phyloP scores from a whole-genome alignment of 768 basidiomycete genomes.

The Antrodiella citrinella region DNA sequence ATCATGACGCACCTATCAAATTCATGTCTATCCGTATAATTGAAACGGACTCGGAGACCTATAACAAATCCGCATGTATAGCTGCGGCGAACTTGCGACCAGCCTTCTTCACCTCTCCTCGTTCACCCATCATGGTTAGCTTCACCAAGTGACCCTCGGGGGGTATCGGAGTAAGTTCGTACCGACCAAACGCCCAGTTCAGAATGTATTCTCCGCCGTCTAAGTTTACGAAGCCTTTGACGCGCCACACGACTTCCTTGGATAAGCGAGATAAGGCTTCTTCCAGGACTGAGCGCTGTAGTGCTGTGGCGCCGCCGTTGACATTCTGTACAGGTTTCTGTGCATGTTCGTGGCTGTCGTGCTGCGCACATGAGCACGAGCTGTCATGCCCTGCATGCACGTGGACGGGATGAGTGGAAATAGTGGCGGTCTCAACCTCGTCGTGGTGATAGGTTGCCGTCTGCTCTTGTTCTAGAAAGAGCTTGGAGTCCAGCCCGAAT shows the following conservation, averaged over 20 bases:
- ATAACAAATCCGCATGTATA: constrained; percentile 26
- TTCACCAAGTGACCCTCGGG: constrained; percentile 36
- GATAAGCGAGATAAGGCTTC: constrained; percentile 44
- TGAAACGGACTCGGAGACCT: no score
- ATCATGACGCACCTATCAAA: no score
- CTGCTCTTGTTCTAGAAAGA: constrained; percentile 36
- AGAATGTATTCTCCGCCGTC: constrained; percentile 43
- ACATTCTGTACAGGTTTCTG: background rate
- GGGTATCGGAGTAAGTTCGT: constrained; percentile 45
- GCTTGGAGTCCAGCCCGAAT: constrained; percentile 84
- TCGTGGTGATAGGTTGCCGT: constrained; percentile 46
- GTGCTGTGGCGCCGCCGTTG: constrained; percentile 5
- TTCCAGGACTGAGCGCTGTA: constrained; percentile 24
- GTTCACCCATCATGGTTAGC: constrained; percentile 88
- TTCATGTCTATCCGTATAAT: no score
- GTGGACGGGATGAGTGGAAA: constrained; percentile 27
- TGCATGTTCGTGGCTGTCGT: background rate
- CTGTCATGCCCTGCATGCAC: constrained; percentile 14
- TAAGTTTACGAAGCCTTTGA: constrained; percentile 80
- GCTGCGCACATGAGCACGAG: constrained; percentile 4
- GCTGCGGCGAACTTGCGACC: constrained; percentile 44
- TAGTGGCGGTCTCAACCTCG: constrained; percentile 77
- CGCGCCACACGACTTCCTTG: constrained; percentile 69
- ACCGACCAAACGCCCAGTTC: constrained; percentile 93
- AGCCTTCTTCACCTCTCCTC: constrained; percentile 64